Conservation (phyloP, 1,139 yeast species). For the Hansenula anomala region DNA sequence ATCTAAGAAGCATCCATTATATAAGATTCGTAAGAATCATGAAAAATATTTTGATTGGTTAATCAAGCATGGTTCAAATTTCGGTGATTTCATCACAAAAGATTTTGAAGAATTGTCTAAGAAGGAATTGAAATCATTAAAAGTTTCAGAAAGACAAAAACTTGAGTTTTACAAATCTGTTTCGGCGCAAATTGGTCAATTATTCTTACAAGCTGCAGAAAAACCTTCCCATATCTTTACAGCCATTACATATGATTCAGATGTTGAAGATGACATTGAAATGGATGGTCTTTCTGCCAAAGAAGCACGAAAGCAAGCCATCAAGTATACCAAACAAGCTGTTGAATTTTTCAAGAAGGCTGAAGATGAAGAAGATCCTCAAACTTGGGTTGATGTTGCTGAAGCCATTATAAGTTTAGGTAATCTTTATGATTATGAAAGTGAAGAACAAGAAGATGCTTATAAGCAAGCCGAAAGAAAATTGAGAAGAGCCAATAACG, state of each 20-base stretch:
- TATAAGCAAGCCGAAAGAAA: slow-evolving; percentile 66
- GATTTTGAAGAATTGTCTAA: slow-evolving; percentile 18
- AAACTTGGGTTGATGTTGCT: slow-evolving; percentile 75
- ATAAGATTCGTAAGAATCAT: slow-evolving; percentile 28
- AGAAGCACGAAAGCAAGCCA: slow-evolving; percentile 46
- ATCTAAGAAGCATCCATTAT: slow-evolving; percentile 49
- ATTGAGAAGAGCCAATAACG: slow-evolving; percentile 63
- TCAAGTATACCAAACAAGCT: slow-evolving; percentile 49
- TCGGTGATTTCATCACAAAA: slow-evolving; percentile 26
- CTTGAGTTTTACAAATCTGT: slow-evolving; percentile 32
- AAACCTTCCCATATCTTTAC: slow-evolving; percentile 52
- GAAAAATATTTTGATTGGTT: slow-evolving; percentile 45
- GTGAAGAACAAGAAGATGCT: slow-evolving; percentile 56
- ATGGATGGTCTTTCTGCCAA: slow-evolving; percentile 27
- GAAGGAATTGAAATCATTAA: slow-evolving; percentile 17
- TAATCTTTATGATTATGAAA: slow-evolving; percentile 61
- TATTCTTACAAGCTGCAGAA: slow-evolving; percentile 60
- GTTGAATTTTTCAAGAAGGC: slow-evolving; percentile 52
- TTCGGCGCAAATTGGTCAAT: slow-evolving; percentile 52
- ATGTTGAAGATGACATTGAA: slow-evolving; percentile 38
- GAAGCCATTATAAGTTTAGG: slow-evolving; percentile 82
- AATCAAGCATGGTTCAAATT: slow-evolving; percentile 45
- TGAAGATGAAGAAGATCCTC: slow-evolving; percentile 70
- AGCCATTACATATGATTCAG: slow-evolving; percentile 51
- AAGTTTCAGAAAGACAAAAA: slow-evolving; percentile 17